Evolutionary conservation across 202 grass and related monocot genomes (phyloP), one percentile per base, ranked within the genome.

Genomic region (Dendrocalamus latiflorus): DNA sequence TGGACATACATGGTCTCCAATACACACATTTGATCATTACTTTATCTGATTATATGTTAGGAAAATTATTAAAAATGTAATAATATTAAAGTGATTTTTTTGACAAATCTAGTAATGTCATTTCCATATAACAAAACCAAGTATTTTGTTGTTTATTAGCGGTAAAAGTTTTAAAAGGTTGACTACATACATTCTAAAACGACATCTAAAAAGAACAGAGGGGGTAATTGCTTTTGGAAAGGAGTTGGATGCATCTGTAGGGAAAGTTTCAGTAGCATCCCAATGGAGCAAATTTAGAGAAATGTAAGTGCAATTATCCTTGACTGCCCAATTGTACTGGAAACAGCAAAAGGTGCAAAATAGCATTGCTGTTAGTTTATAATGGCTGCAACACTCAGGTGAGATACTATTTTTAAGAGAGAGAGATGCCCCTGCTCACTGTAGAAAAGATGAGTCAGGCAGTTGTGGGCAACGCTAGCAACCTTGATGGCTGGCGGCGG

Each of bases 191-290:
- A n/a, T n/a, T n/a, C n/a, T n/a, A n/a, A n/a, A n/a, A n/a, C n/a
- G n/a, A n/a, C n/a, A n/a, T n/a, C n/a, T 16, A 49, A 71, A 70
- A 26, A 71, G 7, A 70, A 6, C 15, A 1, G 39, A 47, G 15
- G 68, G 12, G 6, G 20, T 41, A n/a, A n/a, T 82, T 62, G 50
- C n/a, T 81, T 91, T 77, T 65, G 53, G 51, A 49, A 56, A 75
- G 48, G 60, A 86, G 28, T 78, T 72, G 8, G 16, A 10, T 60
- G 67, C 26, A 13, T 72, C 43, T 73, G 43, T 78, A 66, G 60
- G 78, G 20, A 65, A 41, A 57, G 67, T 55, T 73, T 21, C 30
- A 45, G 55, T 22, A 54, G 25, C 34, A 72, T 73, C 3, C 1
- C 18, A 66, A 64, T 34, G 57, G 38, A 65, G 8, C 33, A 64